A percentile compares a stretch with the other conserved stretches of the same genome.
These are phyloP conservation scores for Paracamarosporium sp. DNA, from an alignment of 2,329 filamentous ascomycete species.

Conservation along the genomic window DNA sequence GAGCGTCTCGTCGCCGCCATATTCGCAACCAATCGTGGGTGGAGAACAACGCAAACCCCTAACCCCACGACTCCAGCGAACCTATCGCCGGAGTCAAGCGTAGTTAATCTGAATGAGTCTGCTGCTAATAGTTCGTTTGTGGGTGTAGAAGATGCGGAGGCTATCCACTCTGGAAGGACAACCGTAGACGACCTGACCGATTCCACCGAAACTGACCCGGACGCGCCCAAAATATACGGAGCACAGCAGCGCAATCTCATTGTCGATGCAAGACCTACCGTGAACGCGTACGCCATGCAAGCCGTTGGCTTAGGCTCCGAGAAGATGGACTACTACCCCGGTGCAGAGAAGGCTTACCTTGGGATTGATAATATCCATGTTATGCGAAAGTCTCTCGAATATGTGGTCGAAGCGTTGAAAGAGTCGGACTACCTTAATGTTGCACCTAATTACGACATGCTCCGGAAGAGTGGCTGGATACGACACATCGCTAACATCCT, in stretches of 20 bases:
- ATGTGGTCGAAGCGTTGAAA: constrained; percentile 87
- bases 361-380: constrained; percentile 99
- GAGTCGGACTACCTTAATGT: constrained; percentile 88
- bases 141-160: constrained; percentile 34
- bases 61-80: constrained; percentile 30
- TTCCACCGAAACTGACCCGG: constrained; percentile 45
- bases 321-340: constrained; percentile 97
- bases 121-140: constrained; percentile 45
- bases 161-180: constrained; percentile 19
- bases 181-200: constrained; percentile 36
- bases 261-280: constrained; percentile 90
- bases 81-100: constrained; percentile 40
- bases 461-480: constrained; percentile 87
- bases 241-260: constrained; percentile 94
- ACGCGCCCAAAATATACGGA: constrained; percentile 70
- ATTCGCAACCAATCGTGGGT: constrained; percentile 70
- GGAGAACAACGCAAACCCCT: constrained; percentile 34
- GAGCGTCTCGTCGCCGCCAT: constrained; percentile 93
- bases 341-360: constrained; percentile 87
- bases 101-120: constrained; percentile 39
- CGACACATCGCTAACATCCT: constrained; percentile 86
- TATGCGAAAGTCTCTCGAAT: constrained; percentile 90
- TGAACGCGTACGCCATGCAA: constrained; percentile 95
- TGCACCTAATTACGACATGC: constrained; percentile 79
- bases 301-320: constrained; percentile 92